Percentiles rank a stretch among this genome's conserved stretches.
phyloP scores from a whole-genome alignment of 2,329 filamentous ascomycete species.

The Pezicula radicicola region DNA sequence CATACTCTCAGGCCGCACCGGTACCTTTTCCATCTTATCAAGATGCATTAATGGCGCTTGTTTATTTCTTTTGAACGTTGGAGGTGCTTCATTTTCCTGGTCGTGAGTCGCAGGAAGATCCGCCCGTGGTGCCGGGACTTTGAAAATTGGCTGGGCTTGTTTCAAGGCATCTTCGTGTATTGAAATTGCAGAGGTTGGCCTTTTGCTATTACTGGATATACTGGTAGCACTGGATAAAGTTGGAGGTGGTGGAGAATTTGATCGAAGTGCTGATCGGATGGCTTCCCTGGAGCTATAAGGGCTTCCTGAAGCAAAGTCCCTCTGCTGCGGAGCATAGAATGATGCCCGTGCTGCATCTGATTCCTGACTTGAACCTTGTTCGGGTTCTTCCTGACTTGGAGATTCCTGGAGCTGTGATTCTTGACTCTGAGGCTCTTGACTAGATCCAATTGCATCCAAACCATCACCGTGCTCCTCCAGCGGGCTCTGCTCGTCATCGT shows the following conservation, averaged over 20 bases:
- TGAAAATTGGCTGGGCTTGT: conserved; percentile 52
- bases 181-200: conserved; percentile 32
- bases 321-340: conserved; percentile 18
- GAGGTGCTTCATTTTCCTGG: conserved; percentile 80
- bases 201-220: conserved; percentile 5
- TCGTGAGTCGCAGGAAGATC: conserved; percentile 64
- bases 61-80: conserved; percentile 57
- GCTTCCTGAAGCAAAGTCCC: conserved; percentile 49
- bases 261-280: conserved; percentile 20
- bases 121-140: conserved; percentile 50
- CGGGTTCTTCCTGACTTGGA: conserved; percentile 29
- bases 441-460: conserved; percentile 25
- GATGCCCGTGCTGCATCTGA: conserved; percentile 32
- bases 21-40: conserved; percentile 42
- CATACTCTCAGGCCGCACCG: conserved; percentile 46
- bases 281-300: conserved; percentile 38
- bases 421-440: conserved; percentile 26
- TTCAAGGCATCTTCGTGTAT: conserved; percentile 36
- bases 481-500: conserved; percentile 40
- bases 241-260: conserved; percentile 26
- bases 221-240: conserved; percentile 13
- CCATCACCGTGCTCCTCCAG: conserved; percentile 30
- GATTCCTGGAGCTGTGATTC: conserved; percentile 14
- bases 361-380: conserved; percentile 18
- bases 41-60: conserved; percentile 20